Evolutionary conservation across 495 filamentous ascomycete genomes (phyloP), one percentile per base, ranked within the genome.

Genomic region (Opeltia flavorubescens): DNA sequence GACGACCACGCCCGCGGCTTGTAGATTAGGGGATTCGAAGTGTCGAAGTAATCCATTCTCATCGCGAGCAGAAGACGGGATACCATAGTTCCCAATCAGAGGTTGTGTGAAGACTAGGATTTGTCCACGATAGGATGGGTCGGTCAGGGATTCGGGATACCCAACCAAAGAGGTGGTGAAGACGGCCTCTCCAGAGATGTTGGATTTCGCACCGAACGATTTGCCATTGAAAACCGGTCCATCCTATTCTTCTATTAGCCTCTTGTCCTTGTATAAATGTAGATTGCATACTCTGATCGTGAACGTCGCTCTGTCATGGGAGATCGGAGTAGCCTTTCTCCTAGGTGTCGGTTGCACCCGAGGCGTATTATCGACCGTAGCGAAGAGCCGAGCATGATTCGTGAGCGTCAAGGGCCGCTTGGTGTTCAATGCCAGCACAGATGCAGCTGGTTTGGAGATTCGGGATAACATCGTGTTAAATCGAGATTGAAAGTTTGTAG

Each of bases 31-130:
- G 2, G 49, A 52, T 33, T 59, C 55, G 44, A 59, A 57, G 31
- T 59, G 49, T 44, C 48, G 41, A 30, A 57, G 35, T 4, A 59
- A 41, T 15, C 52, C 52, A 24, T 57, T 41, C 27, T 52, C 49
- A 35, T 59, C 57, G 42, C 86, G 78, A 57, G 73, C 74, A 27
- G 70, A 73, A 12, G 84, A 86, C 2, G 87, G 88, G 1, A 94
- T 87, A 55, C 91, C 91, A 59, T 99, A 99, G 71, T 99, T 99
- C 53, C 91, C 91, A 63, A 99, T 95, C 52, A 99, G 69, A n/a
- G 91, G 91, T 62, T 94, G 86, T 46, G 91, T 99, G 73, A 99
- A 95, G 58, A 96, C 89, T 0, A 57, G 70, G 48, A 96, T 96
- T 69, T 99, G 93, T 36, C 93, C 93, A 54, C 93, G 88, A 73